Conservation (phyloP, 148 eudicot species). For the Nyssa sinensis region DNA sequence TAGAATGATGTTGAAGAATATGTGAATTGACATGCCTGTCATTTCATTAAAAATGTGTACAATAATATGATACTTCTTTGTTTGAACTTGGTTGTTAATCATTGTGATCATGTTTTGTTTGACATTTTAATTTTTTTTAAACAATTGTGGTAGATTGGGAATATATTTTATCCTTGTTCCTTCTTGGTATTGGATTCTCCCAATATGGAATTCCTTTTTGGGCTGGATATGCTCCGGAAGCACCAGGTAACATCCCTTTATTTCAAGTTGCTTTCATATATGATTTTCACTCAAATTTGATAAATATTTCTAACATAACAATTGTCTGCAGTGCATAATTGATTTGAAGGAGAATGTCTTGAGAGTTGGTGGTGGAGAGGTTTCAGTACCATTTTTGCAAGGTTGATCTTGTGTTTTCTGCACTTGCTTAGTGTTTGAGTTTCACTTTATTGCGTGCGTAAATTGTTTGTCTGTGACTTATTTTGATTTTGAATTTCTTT, state of each 20-base stretch:
- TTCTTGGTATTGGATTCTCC: constrained; percentile 91
- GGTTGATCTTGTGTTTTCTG: constrained; percentile 35
- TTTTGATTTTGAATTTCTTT: background rate
- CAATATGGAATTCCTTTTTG: constrained; percentile 98
- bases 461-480: background rate
- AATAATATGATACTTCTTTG: constrained; percentile 15
- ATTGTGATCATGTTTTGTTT: background rate
- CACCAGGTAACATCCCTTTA: constrained; percentile 68
- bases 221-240: constrained; percentile 96
- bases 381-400: constrained; percentile 83
- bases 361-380: constrained; percentile 98
- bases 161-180: constrained; percentile 82
- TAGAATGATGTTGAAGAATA: background rate
- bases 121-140: constrained; percentile 9
- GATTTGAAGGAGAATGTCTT: constrained; percentile 93
- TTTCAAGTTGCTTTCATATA: background rate
- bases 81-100: background rate
- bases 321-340: constrained; percentile 71
- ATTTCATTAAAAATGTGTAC: background rate
- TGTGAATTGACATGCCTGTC: background rate
- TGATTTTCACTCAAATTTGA: background rate
- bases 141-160: constrained; percentile 68
- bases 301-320: background rate
- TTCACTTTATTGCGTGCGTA: background rate
- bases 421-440: constrained; percentile 4